Percentiles rank a stretch among this genome's conserved stretches.
phyloP scores from a whole-genome alignment of 305 asterid species.

The Solanum hybrid region DNA sequence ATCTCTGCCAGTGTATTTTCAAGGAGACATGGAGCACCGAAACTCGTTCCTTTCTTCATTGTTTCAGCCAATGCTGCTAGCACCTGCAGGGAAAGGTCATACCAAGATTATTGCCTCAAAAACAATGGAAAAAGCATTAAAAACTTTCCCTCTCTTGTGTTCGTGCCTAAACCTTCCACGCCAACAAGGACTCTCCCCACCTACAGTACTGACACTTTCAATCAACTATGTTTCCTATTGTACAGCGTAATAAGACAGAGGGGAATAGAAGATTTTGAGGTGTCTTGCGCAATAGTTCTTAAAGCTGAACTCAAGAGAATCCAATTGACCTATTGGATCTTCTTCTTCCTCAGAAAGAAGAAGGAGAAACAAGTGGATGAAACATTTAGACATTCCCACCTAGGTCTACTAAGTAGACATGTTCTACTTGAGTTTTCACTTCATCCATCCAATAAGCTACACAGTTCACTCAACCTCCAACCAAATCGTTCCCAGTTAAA shows the following conservation, averaged over 20 bases:
- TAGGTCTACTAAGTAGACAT: neutral
- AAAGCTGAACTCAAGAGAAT: neutral
- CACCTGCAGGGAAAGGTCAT: conserved; percentile 34
- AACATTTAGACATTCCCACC: neutral
- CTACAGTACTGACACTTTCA: neutral
- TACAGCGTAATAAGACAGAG: neutral
- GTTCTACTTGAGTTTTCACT: neutral
- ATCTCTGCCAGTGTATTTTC: conserved; percentile 86
- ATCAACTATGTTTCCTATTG: neutral
- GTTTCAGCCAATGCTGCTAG: conserved; percentile 89
- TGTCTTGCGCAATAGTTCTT: neutral
- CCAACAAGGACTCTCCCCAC: neutral
- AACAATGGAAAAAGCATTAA: neutral
- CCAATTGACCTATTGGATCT: neutral
- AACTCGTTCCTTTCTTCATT: conserved; percentile 97
- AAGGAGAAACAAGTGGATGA: neutral
- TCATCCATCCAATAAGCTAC: neutral
- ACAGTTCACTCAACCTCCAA: neutral
- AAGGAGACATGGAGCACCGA: conserved; percentile 98
- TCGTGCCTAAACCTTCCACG: neutral
- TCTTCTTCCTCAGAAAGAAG: neutral
- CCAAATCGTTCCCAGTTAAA: neutral
- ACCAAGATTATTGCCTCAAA: neutral
- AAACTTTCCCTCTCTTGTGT: neutral
- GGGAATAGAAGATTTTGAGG: neutral